Conservation (phyloP, 2,329 filamentous ascomycete species). For the Botrytis elliptica region DNA sequence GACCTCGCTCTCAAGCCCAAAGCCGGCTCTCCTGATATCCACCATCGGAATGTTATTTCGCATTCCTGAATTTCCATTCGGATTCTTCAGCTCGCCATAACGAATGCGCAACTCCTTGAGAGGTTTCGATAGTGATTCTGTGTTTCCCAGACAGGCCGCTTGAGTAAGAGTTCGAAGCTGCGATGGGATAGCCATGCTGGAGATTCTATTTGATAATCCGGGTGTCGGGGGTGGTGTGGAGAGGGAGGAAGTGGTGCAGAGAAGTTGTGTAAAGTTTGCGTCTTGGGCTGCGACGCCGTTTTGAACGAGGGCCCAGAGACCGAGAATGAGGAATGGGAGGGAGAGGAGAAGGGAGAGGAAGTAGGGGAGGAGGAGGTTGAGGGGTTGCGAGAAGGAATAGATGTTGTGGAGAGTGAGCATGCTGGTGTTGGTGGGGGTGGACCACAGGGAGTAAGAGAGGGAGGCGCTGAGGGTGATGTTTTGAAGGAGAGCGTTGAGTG, state of each 20-base stretch:
- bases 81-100: background rate
- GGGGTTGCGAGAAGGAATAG: constrained; percentile 29
- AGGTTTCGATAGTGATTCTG: background rate
- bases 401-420: constrained; percentile 23
- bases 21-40: background rate
- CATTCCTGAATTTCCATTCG: background rate
- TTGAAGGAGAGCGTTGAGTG: constrained; percentile 29
- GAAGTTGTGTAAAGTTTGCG: background rate
- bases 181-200: background rate
- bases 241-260: background rate
- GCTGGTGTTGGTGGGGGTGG: constrained; percentile 26
- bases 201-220: background rate
- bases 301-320: background rate
- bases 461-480: constrained; percentile 29
- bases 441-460: constrained; percentile 23
- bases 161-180: background rate
- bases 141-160: background rate
- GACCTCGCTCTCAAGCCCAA: constrained; percentile 1
- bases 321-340: constrained; percentile 26
- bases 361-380: constrained; percentile 31
- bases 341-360: constrained; percentile 25
- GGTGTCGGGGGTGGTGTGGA: background rate
- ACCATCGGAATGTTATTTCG: background rate
- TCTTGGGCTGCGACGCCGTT: background rate
- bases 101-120: background rate